Percentiles rank a stretch among this genome's conserved stretches.
Evolutionary conservation across 2,329 filamentous ascomycete genomes (phyloP).

Genomic region (Colletotrichum australisinense): DNA sequence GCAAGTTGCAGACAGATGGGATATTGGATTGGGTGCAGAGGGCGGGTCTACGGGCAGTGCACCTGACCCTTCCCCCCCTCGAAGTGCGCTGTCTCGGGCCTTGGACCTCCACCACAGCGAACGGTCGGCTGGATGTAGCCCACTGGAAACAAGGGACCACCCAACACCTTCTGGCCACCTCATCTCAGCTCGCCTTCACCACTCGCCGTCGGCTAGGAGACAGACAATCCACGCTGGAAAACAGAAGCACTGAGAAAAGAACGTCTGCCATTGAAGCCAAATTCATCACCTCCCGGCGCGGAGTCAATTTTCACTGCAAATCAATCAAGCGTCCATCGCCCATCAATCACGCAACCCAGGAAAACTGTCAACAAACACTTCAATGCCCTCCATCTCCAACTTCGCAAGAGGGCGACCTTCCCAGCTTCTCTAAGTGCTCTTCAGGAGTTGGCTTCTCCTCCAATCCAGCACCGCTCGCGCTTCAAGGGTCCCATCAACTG

Average conservation of each 20-base stretch:
- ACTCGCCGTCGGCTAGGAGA: slow-evolving; percentile 26
- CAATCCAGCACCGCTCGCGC: neutral
- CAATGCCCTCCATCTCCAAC: slow-evolving; percentile 4
- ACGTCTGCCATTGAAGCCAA: neutral
- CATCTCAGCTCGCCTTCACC: slow-evolving; percentile 8
- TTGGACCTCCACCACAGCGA: slow-evolving; percentile 26
- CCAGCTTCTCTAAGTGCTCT: slow-evolving; percentile 8
- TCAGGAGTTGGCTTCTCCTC: slow-evolving; percentile 7
- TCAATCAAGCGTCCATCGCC: neutral
- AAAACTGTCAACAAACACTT: neutral
- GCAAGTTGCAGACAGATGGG: neutral
- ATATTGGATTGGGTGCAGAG: slow-evolving; percentile 21
- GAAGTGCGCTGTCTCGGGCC: slow-evolving; percentile 18
- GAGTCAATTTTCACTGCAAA: neutral
- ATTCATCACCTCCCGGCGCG: neutral
- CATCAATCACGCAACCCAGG: neutral
- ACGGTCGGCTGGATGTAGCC: slow-evolving; percentile 30
- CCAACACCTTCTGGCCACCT: slow-evolving; percentile 31
- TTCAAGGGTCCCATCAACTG: neutral
- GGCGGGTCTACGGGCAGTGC: slow-evolving; percentile 14
- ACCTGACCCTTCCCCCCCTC: slow-evolving; percentile 18
- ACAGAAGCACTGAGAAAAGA: neutral
- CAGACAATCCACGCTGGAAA: neutral
- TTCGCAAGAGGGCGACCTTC: neutral
- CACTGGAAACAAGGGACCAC: slow-evolving; percentile 35